These are phyloP conservation scores for Hsuehochloa calcarea DNA, from an alignment of 176 grass and related monocot species.

Conservation along the genomic window DNA sequence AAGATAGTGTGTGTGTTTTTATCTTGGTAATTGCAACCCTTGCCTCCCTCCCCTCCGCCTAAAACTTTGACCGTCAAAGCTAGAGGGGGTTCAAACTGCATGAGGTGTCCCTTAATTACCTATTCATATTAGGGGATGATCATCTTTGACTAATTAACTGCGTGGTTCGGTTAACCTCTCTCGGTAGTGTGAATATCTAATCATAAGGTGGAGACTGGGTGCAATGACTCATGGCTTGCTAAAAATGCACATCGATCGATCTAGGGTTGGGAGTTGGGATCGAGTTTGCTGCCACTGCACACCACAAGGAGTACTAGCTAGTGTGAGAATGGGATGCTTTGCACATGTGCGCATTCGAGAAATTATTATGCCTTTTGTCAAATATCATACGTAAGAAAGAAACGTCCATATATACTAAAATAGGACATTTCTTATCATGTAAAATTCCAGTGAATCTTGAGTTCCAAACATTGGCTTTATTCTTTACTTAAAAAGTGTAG, in stretches of 20 bases:
- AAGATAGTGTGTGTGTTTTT: constrained; percentile 59
- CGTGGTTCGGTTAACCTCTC: not conserved
- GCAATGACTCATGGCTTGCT: too few species aligned
- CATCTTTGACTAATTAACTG: constrained; percentile 16
- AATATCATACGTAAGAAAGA: too few species aligned
- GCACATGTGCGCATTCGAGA: too few species aligned
- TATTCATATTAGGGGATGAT: not conserved
- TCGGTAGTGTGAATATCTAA: not conserved
- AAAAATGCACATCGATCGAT: not conserved
- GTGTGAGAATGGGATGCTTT: too few species aligned
- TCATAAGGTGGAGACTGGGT: too few species aligned
- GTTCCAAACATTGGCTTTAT: too few species aligned
- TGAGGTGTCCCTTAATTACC: constrained; percentile 8
- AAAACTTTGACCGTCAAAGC: constrained; percentile 82
- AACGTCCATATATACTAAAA: not conserved
- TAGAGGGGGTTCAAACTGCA: constrained; percentile 25
- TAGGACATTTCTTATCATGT: too few species aligned
- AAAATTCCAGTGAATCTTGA: too few species aligned
- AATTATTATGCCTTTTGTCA: too few species aligned
- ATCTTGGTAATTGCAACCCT: constrained; percentile 61
- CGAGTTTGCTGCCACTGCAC: too few species aligned
- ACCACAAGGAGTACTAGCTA: too few species aligned
- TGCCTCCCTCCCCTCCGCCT: constrained; percentile 37
- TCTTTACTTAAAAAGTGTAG: too few species aligned
- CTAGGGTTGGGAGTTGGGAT: not conserved